These are phyloP conservation scores for Magnaporthiopsis poae DNA, from an alignment of 2,329 filamentous ascomycete genomes.

Conservation along the genomic window DNA sequence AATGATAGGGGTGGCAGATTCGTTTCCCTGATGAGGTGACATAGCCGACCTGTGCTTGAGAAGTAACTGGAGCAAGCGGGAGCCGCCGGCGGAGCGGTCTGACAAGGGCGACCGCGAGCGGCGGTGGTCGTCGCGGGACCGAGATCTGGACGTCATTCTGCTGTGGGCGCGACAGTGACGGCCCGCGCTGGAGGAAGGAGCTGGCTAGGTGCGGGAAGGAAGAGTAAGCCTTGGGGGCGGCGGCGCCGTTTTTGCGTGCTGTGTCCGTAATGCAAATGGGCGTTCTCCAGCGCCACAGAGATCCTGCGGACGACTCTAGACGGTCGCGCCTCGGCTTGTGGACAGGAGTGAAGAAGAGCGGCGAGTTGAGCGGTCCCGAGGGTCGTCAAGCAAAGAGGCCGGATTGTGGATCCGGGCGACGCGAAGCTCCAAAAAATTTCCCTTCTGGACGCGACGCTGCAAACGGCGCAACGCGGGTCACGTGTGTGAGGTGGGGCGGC, in stretches of 20 bases:
- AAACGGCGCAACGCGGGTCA: background rate
- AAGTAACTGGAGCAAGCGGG: no score
- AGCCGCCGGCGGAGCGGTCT: constrained; percentile 6
- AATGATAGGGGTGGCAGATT: no score
- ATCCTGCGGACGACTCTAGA: background rate
- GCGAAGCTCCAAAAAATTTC: background rate
- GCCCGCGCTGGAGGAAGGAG: background rate
- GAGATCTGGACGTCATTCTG: constrained; percentile 6
- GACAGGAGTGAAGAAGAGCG: background rate
- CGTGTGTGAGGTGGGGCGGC: background rate
- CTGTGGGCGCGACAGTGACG: background rate
- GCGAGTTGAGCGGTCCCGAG: background rate
- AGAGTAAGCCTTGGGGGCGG: background rate
- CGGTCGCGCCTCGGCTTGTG: background rate
- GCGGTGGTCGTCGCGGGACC: constrained; percentile 3
- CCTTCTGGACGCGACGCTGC: background rate
- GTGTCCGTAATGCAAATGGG: background rate
- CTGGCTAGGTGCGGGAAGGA: background rate
- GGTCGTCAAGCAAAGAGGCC: background rate
- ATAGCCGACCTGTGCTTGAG: no score
- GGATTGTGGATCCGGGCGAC: background rate
- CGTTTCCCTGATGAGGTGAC: no score
- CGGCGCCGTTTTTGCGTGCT: background rate
- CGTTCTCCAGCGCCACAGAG: background rate
- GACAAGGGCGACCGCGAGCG: constrained; percentile 4